Conservation (phyloP, 1,284 basidiomycete species). For the Abortiporus biennis region DNA sequence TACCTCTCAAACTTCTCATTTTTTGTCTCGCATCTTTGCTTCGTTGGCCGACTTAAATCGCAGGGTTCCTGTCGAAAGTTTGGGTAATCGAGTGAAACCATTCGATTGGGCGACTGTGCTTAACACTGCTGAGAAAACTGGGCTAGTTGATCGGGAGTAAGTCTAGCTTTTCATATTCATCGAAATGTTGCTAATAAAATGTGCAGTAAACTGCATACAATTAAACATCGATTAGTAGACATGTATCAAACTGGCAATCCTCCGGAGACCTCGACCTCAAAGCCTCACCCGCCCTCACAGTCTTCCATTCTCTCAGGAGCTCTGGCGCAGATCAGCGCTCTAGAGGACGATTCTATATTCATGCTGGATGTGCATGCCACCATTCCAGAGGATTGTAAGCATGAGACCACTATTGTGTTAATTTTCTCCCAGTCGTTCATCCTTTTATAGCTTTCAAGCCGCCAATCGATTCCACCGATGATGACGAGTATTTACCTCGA, state of each 20-base stretch:
- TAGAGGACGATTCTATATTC: neutral
- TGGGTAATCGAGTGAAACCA: constrained; percentile 46
- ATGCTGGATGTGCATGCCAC: neutral
- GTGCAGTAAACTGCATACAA: constrained; percentile 31
- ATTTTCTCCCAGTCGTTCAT: neutral
- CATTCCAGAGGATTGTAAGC: neutral
- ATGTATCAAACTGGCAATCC: neutral
- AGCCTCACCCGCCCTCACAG: neutral
- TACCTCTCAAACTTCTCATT: neutral
- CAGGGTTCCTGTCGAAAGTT: constrained; percentile 31
- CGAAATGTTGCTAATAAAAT: constrained; percentile 12
- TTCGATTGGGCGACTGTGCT: constrained; percentile 46
- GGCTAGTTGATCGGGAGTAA: constrained; percentile 34
- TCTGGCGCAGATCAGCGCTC: neutral
- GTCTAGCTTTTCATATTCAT: constrained; percentile 17
- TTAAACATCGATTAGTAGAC: constrained; percentile 22
- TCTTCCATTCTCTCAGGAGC: neutral
- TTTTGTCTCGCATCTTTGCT: constrained; percentile 1
- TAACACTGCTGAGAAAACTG: constrained; percentile 33
- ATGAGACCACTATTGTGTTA: neutral
- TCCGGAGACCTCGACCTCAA: neutral
- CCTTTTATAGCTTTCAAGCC: neutral
- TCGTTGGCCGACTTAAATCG: constrained; percentile 20
- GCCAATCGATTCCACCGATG: neutral
- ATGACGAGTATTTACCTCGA: neutral